Evolutionary conservation across 768 basidiomycete genomes (phyloP).

Genomic region (Lactarius trivialis): DNA sequence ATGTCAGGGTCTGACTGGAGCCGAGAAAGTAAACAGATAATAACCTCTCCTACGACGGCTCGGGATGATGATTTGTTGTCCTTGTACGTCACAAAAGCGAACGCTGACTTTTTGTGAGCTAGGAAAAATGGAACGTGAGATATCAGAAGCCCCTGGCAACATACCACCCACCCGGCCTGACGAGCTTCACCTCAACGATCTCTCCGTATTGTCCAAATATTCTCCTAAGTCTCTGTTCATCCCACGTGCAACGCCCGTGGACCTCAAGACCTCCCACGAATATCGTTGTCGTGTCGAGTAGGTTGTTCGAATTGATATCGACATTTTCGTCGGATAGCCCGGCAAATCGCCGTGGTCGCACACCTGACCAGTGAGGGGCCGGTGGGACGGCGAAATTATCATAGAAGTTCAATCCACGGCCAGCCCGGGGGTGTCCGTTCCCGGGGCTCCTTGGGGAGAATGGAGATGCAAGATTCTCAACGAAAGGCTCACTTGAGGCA

Average conservation of each 20-base stretch:
- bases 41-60: constrained; percentile 61
- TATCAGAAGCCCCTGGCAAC: not conserved
- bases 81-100: constrained; percentile 72
- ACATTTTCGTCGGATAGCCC: constrained; percentile 12
- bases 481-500: constrained; percentile 9
- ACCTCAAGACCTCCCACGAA: constrained; percentile 75
- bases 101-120: constrained; percentile 64
- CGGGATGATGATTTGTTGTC: constrained; percentile 56
- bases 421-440: constrained; percentile 39
- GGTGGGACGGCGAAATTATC: constrained; percentile 40
- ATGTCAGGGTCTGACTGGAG: constrained; percentile 7
- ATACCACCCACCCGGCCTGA: constrained; percentile 51
- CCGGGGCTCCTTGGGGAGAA: constrained; percentile 25
- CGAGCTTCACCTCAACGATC: constrained; percentile 57
- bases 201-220: constrained; percentile 62
- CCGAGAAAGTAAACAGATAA: constrained; percentile 8
- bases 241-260: constrained; percentile 58
- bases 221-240: constrained; percentile 50
- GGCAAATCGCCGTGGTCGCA: not conserved
- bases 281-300: constrained; percentile 59
- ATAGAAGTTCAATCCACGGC: constrained; percentile 46
- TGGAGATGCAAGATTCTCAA: constrained; percentile 23
- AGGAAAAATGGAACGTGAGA: constrained; percentile 1
- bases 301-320: constrained; percentile 29
- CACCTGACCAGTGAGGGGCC: constrained; percentile 12